These are phyloP conservation scores for Brassica nigra DNA, from an alignment of 345 rosid genomes.

Conservation along the genomic window DNA sequence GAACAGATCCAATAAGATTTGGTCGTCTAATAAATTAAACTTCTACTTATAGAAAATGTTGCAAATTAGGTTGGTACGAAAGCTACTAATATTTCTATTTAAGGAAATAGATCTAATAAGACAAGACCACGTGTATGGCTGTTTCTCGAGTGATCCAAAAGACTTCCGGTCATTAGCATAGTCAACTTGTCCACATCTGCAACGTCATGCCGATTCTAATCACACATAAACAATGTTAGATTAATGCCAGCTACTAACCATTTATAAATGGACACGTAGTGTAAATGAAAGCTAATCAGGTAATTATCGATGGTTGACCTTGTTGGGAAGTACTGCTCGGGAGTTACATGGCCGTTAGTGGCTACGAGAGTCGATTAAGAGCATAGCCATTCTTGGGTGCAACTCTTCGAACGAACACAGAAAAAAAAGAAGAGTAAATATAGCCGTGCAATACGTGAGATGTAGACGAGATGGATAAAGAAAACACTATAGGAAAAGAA, in stretches of 20 bases:
- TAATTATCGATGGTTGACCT: constrained; percentile 28
- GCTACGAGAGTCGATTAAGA: background rate
- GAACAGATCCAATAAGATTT: constrained; percentile 39
- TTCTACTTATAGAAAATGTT: constrained; percentile 42
- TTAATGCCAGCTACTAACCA: constrained; percentile 28
- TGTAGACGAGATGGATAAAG: constrained; percentile 1
- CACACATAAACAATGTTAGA: constrained; percentile 4
- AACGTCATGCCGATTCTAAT: constrained; percentile 20
- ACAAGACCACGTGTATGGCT: constrained; percentile 42
- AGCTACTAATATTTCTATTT: constrained; percentile 41
- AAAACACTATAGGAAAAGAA: background rate
- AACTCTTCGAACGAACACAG: background rate
- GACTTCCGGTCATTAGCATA: constrained; percentile 31
- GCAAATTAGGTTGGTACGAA: constrained; percentile 36
- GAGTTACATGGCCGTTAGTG: constrained; percentile 22
- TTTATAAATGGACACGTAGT: background rate
- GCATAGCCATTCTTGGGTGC: background rate
- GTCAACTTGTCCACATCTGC: constrained; percentile 37
- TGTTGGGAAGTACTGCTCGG: background rate
- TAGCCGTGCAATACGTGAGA: constrained; percentile 2
- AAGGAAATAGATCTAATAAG: constrained; percentile 38
- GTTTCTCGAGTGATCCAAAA: constrained; percentile 25
- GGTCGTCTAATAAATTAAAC: constrained; percentile 38
- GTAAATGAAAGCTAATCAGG: constrained; percentile 4
- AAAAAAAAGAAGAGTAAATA: background rate